Base-by-base conservation (phyloP, 176 grass and related monocot genomes). In the Melocanna baccifera region DNA sequence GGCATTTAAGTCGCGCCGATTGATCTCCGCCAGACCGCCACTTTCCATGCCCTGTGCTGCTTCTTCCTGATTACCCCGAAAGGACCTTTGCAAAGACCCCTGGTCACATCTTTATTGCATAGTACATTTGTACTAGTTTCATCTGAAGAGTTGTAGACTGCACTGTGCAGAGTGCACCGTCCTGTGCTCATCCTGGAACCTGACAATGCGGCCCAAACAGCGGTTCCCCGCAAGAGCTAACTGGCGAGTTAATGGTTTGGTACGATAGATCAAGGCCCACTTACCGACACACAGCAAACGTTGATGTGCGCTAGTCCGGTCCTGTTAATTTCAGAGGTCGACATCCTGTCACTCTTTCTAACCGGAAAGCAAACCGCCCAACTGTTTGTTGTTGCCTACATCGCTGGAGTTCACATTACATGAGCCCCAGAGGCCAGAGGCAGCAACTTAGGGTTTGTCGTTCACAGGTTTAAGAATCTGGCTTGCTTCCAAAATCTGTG, bases 301-400 rank as follows among this genome's bases (percentile, higher is more conserved):
- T 48, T 72, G 73, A 73, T 73, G 83, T 77, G 79, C 57, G 30
- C 79, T 10, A 46, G 56, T 62, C 66, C 9, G n/a, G 65, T 15
- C 57, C 13, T 78, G 58, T 78, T 83, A 65, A 61, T 78, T 73
- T 61, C 57, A 65, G 59, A 66, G 73, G 39, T 57, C 43, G 29
- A 90, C 88, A 57, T 86, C 78, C 63, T 43, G 48, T 66, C 57
- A 57, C 64, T 45, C 56, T 86, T 55, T 55, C 41, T 25, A 25
- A 66, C 34, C 36, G 46, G 83, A 73, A 78, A 43, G 16, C 16
- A 15, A n/a, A 25, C 6, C 7, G 1, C 16, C 55, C 25, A 13
- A 34, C 39, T 20, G 55, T 23, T 71, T 61, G 26, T 62, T 50
- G 13, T 55, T 67, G 46, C 26, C 58, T 22, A 9, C 32, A 41